These are phyloP conservation scores for Leersia perrieri DNA, from an alignment of 176 grass and related monocot genomes.

Conservation along the genomic window DNA sequence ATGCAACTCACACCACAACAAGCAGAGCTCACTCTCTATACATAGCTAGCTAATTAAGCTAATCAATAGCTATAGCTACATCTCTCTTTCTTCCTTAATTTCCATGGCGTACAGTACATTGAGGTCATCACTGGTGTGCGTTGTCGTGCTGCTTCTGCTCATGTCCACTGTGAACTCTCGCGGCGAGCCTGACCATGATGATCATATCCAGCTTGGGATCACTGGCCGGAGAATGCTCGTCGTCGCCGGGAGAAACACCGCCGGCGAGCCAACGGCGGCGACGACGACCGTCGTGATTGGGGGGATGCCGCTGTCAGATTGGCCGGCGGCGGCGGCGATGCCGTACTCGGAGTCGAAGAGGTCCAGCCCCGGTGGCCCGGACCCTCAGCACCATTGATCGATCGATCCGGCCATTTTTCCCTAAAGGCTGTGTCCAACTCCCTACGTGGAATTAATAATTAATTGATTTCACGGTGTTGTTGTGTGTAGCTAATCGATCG, in stretches of 20 bases:
- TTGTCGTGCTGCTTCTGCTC: constrained; percentile 4
- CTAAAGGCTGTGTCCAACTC: not conserved
- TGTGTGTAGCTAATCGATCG: not conserved
- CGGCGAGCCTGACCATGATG: not conserved
- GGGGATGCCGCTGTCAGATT: not conserved
- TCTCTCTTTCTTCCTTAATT: too few relatives aligned
- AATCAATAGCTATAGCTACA: too few relatives aligned
- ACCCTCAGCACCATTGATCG: constrained; percentile 58
- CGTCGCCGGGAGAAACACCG: not conserved
- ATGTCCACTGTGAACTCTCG: not conserved
- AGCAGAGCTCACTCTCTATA: not conserved
- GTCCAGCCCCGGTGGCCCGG: constrained; percentile 49
- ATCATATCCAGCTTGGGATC: not conserved
- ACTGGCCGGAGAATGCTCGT: constrained; percentile 34
- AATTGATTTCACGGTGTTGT: not conserved
- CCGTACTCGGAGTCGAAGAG: constrained; percentile 48
- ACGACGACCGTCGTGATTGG: not conserved
- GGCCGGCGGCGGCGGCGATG: not conserved
- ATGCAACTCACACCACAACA: not conserved
- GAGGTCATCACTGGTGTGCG: not conserved
- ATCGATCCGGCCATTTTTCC: not conserved
- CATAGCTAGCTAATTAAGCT: not conserved
- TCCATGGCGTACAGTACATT: constrained; percentile 6
- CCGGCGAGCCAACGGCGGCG: not conserved
- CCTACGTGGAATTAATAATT: not conserved